Base-by-base conservation (phyloP, 805 yeast genomes). In the Candida patagonica region DNA sequence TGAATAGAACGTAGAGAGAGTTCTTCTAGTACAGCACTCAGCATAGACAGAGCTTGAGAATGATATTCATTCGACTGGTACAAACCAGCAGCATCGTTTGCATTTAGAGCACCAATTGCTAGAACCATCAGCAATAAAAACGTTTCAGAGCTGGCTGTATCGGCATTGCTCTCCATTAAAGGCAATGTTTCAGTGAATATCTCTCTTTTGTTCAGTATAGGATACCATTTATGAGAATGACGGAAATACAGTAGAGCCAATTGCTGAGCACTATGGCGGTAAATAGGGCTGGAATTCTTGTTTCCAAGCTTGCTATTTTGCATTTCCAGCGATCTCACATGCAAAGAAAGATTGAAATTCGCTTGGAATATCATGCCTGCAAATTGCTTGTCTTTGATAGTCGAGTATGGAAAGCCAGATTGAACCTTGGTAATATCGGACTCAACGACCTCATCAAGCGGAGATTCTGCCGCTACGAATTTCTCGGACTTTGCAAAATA, bases 101-200 rank as follows among this genome's bases (percentile, higher is more conserved):
- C 33, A 36, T 36, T 36, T 29, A 36, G 15, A 10, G 19, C 40
- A n/a, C 40, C 40, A 26, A 36, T 36, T 6, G 40, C 40, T 19
- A 36, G 16, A 20, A 36, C 34, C 36, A 36, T 36, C 19, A 26
- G 36, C 8, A 26, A n/a, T 33, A 26, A 36, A 21, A 26, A 36
- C 25, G 40, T 17, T n/a, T 36, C 40, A 6, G 34, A 8, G n/a
- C 21, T 29, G n/a, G 17, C 40, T 13, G 23, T 10, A 4, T 13
- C 13, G n/a, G 23, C 20, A 12, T 21, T 36, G 15, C 19, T 20
- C 8, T 26, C 8, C 7, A 36, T n/a, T 25, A 17, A n/a, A 12
- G 37, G 40, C 12, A 36, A 17, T 15, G 26, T 36, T 12, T 36
- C 40, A 13, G 21, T 26, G 34, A 36, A 26, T 8, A 36, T 17